Conservation (phyloP, 2,329 filamentous ascomycete species). For the Falciphora oryzae region DNA sequence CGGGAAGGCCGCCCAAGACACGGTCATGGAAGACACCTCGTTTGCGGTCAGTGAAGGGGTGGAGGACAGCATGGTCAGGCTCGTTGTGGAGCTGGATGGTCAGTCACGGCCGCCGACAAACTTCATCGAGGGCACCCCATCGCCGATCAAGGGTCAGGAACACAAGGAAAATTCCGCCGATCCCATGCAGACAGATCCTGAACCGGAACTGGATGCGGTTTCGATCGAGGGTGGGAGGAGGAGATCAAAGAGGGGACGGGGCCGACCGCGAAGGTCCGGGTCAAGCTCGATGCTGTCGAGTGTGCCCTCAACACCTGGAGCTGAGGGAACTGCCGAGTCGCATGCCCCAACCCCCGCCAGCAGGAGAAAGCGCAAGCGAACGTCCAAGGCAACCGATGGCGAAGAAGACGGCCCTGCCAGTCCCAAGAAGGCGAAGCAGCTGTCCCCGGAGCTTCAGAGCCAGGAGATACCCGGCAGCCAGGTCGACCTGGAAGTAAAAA, state of each 20-base stretch:
- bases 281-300: slow-evolving; percentile 7
- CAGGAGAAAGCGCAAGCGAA: slow-evolving; percentile 26
- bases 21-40: slow-evolving; percentile 20
- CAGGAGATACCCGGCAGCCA: slow-evolving; percentile 20
- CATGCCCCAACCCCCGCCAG: slow-evolving; percentile 15
- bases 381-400: slow-evolving; percentile 19
- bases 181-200: not conserved
- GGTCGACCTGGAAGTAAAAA: not conserved
- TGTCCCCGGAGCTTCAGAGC: slow-evolving; percentile 5
- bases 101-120: slow-evolving; percentile 23
- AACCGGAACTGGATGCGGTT: not conserved
- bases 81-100: slow-evolving; percentile 45
- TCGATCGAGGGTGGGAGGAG: slow-evolving; percentile 21
- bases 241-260: slow-evolving; percentile 14
- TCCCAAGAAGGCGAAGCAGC: slow-evolving; percentile 22
- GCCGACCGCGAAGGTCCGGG: slow-evolving; percentile 17
- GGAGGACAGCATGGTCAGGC: slow-evolving; percentile 40
- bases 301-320: slow-evolving; percentile 13
- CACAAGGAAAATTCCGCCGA: not conserved
- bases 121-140: slow-evolving; percentile 8
- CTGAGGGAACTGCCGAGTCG: slow-evolving; percentile 15
- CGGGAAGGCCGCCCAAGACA: not conserved
- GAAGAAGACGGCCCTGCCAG: slow-evolving; percentile 5
- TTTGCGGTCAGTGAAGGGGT: slow-evolving; percentile 39
- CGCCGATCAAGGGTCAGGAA: slow-evolving; percentile 2